Evolutionary conservation across 192 early-diverging fungal genomes (phyloP).

Genomic region (Coemansia sp.): DNA sequence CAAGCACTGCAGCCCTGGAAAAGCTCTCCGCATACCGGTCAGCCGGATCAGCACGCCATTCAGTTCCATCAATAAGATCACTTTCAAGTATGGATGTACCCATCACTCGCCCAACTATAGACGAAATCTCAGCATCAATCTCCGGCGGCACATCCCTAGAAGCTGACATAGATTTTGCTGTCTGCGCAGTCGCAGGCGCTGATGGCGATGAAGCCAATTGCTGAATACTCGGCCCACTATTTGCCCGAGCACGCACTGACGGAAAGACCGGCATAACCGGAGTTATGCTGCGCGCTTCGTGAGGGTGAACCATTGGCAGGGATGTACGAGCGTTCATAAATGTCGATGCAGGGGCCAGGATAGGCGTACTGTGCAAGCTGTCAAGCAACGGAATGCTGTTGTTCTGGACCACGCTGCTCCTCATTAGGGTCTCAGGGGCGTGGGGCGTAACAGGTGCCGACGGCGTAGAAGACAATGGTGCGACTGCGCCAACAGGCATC

Average conservation of each 20-base stretch:
- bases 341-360: constrained; percentile 10
- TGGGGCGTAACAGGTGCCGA: not conserved
- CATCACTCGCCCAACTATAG: constrained; percentile 51
- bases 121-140: constrained; percentile 47
- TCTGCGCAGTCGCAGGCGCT: not conserved
- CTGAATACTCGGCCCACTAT: constrained; percentile 32
- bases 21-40: not conserved
- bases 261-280: constrained; percentile 12
- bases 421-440: not conserved
- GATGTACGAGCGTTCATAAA: constrained; percentile 24
- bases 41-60: constrained; percentile 43
- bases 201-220: constrained; percentile 8
- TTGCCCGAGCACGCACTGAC: constrained; percentile 28
- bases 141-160: constrained; percentile 30
- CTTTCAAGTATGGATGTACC: constrained; percentile 35
- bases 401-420: not conserved
- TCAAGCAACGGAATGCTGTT: constrained; percentile 23
- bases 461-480: not conserved
- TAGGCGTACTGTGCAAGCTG: constrained; percentile 20
- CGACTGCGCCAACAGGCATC: not conserved
- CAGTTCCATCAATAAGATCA: constrained; percentile 39
- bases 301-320: constrained; percentile 20
- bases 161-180: constrained; percentile 1
- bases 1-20: constrained; percentile 3
- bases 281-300: constrained; percentile 5